Conservation (phyloP, 495 filamentous ascomycete species). For the Penicillium ucsense region DNA sequence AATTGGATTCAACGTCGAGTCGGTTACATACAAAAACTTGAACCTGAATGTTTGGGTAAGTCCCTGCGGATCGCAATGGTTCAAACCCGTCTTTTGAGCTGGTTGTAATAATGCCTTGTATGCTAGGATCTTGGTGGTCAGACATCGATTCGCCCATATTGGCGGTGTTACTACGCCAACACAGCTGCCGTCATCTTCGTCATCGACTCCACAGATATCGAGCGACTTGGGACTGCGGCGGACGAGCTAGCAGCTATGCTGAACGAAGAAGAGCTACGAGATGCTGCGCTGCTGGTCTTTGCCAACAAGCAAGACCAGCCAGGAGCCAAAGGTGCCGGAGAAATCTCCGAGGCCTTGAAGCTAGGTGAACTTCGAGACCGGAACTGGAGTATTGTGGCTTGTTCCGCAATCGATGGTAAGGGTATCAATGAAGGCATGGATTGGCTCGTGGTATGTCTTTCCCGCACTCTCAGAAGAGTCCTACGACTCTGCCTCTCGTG, state of each 20-base stretch:
- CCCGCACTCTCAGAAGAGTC: neutral
- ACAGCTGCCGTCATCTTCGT: constrained; percentile 99
- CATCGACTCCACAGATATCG: constrained; percentile 94
- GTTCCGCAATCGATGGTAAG: constrained; percentile 89
- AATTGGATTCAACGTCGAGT: constrained; percentile 98
- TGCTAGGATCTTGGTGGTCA: constrained; percentile 84
- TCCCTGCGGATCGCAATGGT: neutral
- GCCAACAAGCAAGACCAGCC: constrained; percentile 99
- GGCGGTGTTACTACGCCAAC: constrained; percentile 99
- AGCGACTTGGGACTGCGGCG: constrained; percentile 80
- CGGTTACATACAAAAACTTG: constrained; percentile 91
- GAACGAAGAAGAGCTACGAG: constrained; percentile 89
- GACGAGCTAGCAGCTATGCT: constrained; percentile 93
- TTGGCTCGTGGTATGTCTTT: constrained; percentile 81
- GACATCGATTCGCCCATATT: constrained; percentile 94
- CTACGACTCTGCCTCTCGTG: neutral
- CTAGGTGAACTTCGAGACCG: constrained; percentile 85
- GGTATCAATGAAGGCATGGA: constrained; percentile 97
- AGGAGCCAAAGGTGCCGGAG: constrained; percentile 89
- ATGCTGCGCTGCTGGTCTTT: constrained; percentile 88
- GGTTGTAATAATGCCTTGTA: constrained; percentile 1
- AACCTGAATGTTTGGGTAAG: constrained; percentile 97
- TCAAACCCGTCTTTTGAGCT: too few relatives aligned
- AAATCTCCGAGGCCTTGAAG: constrained; percentile 87
- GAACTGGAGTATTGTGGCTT: constrained; percentile 98